Evolutionary conservation across 2,329 filamentous ascomycete species (phyloP), one percentile per base, ranked within the genome.

Genomic region (Penicillium nordicum): DNA sequence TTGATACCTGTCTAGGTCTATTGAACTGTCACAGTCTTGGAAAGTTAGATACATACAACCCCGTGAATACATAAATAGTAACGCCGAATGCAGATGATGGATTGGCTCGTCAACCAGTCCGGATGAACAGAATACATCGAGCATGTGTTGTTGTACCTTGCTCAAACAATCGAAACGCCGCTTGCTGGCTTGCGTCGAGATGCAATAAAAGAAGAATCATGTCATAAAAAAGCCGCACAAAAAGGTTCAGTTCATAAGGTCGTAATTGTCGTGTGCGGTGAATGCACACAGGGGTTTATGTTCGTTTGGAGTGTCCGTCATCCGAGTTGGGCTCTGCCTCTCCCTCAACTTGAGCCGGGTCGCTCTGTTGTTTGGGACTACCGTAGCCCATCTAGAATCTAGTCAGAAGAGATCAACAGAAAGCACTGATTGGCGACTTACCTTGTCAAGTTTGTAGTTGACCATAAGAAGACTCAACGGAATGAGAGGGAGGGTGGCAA

Each of bases 361-460:
- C 57, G 18, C 60, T 48, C 23, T 57, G 56, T n/a, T 52, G 58
- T 32, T 59, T 50, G 23, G 63, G 57, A 21, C 43, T 59, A 30
- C 49, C 53, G 25, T 60, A 56, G 45, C 64, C 67, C 67, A 72
- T 71, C 72, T 73, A 50, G 12, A 46, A 18, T 27, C 6, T 25
- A 59, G 62, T 58, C 16, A 57, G 45, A 52, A 30, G 23, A 5
- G 16, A 32, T 46, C 42, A 29, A 21, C 11, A n/a, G 8, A 16
- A 37, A 30, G 10, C 18, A 12, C 27, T 6, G 21, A 34, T 40
- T 36, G 16, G n/a, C 34, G 11, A 36, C 60, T 62, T 59, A 77
- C 73, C 70, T 80, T 77, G 63, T 84, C 80, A 18, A 88, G 75
- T 57, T 77, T 79, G 64, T 84, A 83, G 67, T 88, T 81, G 67